Percentiles rank a stretch among this genome's conserved stretches.
Evolutionary conservation across 192 early-diverging fungal species (phyloP).

Genomic region (Dimargaris xerosporica): DNA sequence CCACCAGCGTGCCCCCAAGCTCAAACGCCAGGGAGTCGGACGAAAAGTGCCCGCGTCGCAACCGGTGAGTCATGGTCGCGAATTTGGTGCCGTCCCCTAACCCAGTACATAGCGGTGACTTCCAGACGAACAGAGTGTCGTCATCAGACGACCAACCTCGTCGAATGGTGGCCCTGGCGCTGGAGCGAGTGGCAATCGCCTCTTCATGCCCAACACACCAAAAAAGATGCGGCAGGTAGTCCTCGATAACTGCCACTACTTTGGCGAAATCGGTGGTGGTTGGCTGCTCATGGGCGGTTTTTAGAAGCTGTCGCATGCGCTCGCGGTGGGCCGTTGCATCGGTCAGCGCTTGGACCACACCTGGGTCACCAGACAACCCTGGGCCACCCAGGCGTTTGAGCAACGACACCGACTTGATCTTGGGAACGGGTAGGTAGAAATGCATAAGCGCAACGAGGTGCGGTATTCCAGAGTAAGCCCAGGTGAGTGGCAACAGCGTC

Average conservation of each 20-base stretch:
- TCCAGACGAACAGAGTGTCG: not conserved
- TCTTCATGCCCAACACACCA: not conserved
- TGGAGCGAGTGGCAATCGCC: not conserved
- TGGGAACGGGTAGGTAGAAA: not conserved
- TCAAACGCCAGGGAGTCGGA: not conserved
- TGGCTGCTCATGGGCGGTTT: not conserved
- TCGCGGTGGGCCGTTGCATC: constrained; percentile 2
- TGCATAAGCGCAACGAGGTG: not conserved
- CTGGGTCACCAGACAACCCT: not conserved
- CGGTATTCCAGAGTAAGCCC: too few species aligned
- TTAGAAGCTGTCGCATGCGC: not conserved
- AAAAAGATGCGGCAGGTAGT: constrained; percentile 3
- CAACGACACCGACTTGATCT: not conserved
- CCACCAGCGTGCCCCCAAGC: not conserved
- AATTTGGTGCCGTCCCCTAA: not conserved
- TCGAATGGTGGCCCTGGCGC: not conserved
- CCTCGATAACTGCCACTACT: not conserved
- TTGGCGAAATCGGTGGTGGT: not conserved
- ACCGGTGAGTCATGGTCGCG: not conserved
- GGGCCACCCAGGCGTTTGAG: not conserved
- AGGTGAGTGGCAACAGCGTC: too few species aligned
- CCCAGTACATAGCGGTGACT: not conserved
- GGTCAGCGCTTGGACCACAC: not conserved
- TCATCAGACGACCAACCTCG: not conserved
- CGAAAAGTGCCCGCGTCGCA: not conserved